Evolutionary conservation across 371 early-diverging fungal species (phyloP), one percentile per base, ranked within the genome.

Genomic region (Mucor circinelloides): DNA sequence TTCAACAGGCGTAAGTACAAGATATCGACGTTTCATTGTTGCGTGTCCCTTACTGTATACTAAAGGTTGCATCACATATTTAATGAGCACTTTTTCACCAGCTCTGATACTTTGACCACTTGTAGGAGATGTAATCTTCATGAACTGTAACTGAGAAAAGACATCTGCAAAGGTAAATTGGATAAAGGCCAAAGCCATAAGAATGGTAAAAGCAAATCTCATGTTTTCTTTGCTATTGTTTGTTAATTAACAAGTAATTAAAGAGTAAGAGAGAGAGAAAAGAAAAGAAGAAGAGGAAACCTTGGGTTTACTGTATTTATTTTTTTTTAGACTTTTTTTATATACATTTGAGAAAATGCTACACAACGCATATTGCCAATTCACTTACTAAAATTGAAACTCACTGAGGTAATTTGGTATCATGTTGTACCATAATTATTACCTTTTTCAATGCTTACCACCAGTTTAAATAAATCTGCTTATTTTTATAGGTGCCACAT

Each of bases 41-140:
- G 3, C 38, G 23, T 56, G 7, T 25, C 34, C 42, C 57, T 66
- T 79, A 82, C 82, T 59, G 52, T 67, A 59, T 54, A 80, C 64
- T 58, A 83, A 74, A 55, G 83, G 83, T 44, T 80, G 83, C 83
- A 83, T 83, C 15, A 77, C 71, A 56, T 83, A 83, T 67, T 83
- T 77, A 50, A 83, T 59, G 5, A 21, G 38, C 28, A 83, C 32
- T 15, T 72, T 62, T 28, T 77, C 54, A 28, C 83, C 83, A 59
- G 83, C 77, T n/a, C 60, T 57, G 19, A 80, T 36, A 52, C 75
- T 68, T 23, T 78, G 73, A 44, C 75, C 79, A 50, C 68, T 75
- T 54, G 69, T 76, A 54, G 83, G 83, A 48, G 72, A 72, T n/a
- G 62, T 27, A 60, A 83, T 80, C 66, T 83, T 83, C 52, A 83